A percentile compares a stretch with the other conserved stretches of the same genome.
Evolutionary conservation across 2,329 filamentous ascomycete genomes (phyloP).

Genomic region (Cordyceps fumosorosea): DNA sequence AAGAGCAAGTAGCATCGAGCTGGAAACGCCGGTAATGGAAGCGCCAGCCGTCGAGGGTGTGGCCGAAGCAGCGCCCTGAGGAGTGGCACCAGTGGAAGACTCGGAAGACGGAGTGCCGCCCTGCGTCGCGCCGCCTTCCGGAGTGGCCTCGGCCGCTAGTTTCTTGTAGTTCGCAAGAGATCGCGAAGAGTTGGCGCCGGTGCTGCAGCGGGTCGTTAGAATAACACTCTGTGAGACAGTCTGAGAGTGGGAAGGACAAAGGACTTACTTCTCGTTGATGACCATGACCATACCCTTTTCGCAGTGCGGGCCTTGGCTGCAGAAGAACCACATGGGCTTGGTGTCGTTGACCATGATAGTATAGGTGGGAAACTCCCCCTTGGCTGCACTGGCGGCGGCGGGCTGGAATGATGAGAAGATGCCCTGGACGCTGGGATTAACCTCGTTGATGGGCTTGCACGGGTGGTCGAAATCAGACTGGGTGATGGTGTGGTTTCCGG

Average conservation of each 20-base stretch:
- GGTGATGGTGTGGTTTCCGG: constrained; percentile 70
- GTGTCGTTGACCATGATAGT: constrained; percentile 63
- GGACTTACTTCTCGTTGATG: constrained; percentile 63
- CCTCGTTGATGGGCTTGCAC: constrained; percentile 54
- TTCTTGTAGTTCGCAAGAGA: constrained; percentile 44
- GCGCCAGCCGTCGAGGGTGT: constrained; percentile 18
- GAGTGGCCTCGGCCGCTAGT: constrained; percentile 26
- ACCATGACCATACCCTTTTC: constrained; percentile 69
- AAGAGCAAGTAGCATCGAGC: constrained; percentile 36
- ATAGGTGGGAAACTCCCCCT: constrained; percentile 56
- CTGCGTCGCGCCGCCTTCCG: constrained; percentile 14
- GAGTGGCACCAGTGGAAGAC: neutral
- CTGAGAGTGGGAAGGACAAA: neutral
- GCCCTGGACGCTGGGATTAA: constrained; percentile 46
- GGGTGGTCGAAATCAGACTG: constrained; percentile 69
- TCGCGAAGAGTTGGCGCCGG: constrained; percentile 44
- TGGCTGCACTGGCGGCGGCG: constrained; percentile 44
- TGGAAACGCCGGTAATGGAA: constrained; percentile 28
- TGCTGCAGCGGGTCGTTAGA: constrained; percentile 24
- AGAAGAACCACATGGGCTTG: constrained; percentile 74
- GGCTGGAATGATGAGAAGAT: constrained; percentile 65
- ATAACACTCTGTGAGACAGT: constrained; percentile 4
- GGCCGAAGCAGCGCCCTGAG: neutral
- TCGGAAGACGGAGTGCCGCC: constrained; percentile 16
- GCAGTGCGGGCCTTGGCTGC: constrained; percentile 68